phyloP scores from a whole-genome alignment of 2,329 filamentous ascomycete species.

The Fusarium nelsonii region DNA sequence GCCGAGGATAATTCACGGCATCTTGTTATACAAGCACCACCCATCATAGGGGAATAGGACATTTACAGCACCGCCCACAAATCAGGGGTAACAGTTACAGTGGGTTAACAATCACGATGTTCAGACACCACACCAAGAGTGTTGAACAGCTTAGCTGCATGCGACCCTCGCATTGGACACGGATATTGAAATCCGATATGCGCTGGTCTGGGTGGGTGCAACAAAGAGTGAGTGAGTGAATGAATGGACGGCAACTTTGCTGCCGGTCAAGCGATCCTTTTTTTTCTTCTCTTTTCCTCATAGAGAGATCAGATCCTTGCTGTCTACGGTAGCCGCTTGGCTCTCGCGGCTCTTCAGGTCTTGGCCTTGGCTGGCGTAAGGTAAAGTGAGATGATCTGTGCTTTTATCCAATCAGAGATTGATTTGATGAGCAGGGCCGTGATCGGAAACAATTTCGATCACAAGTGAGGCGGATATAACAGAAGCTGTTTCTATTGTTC shows the following conservation, averaged over 20 bases:
- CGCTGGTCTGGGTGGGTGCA: constrained; percentile 18
- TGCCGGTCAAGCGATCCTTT: constrained; percentile 21
- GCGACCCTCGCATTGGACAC: constrained; percentile 15
- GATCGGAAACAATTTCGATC: constrained; percentile 12
- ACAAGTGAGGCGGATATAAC: neutral
- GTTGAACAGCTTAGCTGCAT: constrained; percentile 7
- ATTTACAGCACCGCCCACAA: constrained; percentile 1
- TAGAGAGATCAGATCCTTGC: constrained; percentile 36
- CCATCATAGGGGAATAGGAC: constrained; percentile 1
- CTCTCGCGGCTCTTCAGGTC: constrained; percentile 41
- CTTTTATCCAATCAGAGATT: constrained; percentile 14
- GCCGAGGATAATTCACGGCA: constrained; percentile 41
- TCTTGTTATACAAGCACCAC: constrained; percentile 9
- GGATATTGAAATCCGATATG: constrained; percentile 40
- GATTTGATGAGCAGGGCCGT: constrained; percentile 1
- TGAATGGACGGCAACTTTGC: constrained; percentile 4
- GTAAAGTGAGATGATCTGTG: constrained; percentile 13
- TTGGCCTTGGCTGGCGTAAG: constrained; percentile 39
- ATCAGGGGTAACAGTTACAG: constrained; percentile 22
- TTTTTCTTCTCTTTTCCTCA: neutral
- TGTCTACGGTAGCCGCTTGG: constrained; percentile 20
- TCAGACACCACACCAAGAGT: neutral
- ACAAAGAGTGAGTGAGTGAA: neutral
- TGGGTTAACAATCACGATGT: constrained; percentile 7
- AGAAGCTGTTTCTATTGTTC: neutral